Percentiles rank a stretch among this genome's conserved stretches.
These are phyloP conservation scores for Miamiensis avidus DNA, from an alignment of 169 alveolate species.

Conservation along the genomic window DNA sequence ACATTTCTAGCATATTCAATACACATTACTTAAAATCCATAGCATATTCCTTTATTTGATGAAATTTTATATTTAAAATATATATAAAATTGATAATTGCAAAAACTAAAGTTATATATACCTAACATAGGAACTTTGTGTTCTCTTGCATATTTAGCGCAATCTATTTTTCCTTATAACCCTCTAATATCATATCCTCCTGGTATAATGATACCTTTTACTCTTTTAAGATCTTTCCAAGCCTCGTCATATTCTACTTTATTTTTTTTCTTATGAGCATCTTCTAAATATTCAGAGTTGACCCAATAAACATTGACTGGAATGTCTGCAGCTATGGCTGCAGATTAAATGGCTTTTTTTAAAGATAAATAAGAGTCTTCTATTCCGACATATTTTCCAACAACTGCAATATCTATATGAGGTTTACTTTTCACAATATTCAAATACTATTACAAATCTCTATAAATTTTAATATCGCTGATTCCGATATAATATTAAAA, in stretches of 20 bases:
- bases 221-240: slow-evolving; percentile 73
- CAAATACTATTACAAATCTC: background rate
- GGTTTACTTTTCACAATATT: background rate
- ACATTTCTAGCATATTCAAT: slow-evolving; percentile 84
- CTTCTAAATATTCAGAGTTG: slow-evolving; percentile 66
- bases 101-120: background rate
- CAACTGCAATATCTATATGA: slow-evolving; percentile 81
- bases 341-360: slow-evolving; percentile 92
- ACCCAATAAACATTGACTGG: slow-evolving; percentile 77
- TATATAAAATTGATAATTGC: too few species aligned
- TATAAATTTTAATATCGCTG: slow-evolving; percentile 7
- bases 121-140: slow-evolving; percentile 91
- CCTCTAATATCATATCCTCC: slow-evolving; percentile 97
- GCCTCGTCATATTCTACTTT: slow-evolving; percentile 49
- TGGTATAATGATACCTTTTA: slow-evolving; percentile 93
- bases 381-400: slow-evolving; percentile 94
- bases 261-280: slow-evolving; percentile 20
- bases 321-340: slow-evolving; percentile 86
- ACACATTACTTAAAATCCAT: slow-evolving; percentile 95
- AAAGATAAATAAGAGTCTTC: slow-evolving; percentile 93
- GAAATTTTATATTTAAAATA: background rate
- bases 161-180: slow-evolving; percentile 87
- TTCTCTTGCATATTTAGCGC: slow-evolving; percentile 89
- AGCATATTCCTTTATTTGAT: slow-evolving; percentile 74
- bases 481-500: background rate